phyloP scores from a whole-genome alignment of 768 basidiomycete genomes.

The Boletus vermiculosoides region DNA sequence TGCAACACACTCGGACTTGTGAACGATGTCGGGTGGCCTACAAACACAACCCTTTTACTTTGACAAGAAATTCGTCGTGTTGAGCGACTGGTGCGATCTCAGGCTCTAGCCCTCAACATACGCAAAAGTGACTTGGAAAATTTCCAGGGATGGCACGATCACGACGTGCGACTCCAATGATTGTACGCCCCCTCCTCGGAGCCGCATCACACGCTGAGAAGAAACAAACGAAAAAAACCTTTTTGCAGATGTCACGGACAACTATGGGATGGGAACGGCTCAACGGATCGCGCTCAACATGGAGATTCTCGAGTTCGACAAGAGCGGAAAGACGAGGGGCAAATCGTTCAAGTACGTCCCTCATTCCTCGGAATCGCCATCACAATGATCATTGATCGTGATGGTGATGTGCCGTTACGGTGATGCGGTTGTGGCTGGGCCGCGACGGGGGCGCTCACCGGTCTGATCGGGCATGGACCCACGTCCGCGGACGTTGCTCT shows the following conservation, averaged over 20 bases:
- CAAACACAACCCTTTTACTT: constrained; percentile 25
- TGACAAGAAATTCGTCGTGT: constrained; percentile 81
- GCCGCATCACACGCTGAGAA: not conserved
- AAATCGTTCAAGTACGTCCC: constrained; percentile 45
- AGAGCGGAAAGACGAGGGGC: constrained; percentile 18
- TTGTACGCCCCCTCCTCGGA: constrained; percentile 49
- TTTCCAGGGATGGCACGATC: constrained; percentile 85
- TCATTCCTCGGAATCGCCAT: not conserved
- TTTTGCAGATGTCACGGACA: constrained; percentile 77
- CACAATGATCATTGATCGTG: not conserved
- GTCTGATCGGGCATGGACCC: not conserved
- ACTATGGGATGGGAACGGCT: constrained; percentile 79
- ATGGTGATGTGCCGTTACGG: not conserved
- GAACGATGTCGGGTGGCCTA: constrained; percentile 12
- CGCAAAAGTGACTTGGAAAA: not conserved
- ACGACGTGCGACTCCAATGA: constrained; percentile 93
- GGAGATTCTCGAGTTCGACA: constrained; percentile 60
- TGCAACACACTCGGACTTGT: not conserved
- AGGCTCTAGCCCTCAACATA: not conserved
- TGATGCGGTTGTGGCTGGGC: not conserved
- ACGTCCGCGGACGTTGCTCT: constrained; percentile 10
- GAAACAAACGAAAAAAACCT: not conserved
- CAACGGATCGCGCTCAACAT: constrained; percentile 62
- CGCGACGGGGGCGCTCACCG: not conserved
- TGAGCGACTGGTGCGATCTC: constrained; percentile 83